phyloP scores from a whole-genome alignment of 176 grass and related monocot genomes.

The Oryza glumipatula region DNA sequence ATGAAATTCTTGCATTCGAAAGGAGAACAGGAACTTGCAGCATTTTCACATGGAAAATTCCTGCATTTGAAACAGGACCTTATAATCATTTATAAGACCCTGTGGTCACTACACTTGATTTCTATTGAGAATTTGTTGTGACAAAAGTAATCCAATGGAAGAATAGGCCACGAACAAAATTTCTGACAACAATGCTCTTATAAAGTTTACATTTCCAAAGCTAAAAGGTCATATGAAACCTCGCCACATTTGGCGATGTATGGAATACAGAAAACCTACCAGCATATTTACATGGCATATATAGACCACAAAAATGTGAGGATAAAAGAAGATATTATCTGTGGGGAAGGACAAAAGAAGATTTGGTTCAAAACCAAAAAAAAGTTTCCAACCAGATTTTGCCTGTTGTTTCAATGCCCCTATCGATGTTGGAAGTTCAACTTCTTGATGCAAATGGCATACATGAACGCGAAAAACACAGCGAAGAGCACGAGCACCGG shows the following conservation, averaged over 20 bases:
- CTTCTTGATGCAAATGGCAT: slow-evolving; percentile 83
- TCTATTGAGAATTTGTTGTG: background rate
- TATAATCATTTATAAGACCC: background rate
- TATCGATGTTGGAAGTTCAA: slow-evolving; percentile 95
- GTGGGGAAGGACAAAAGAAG: slow-evolving; percentile 3
- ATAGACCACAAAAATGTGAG: slow-evolving; percentile 39
- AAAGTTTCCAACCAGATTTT: slow-evolving; percentile 25
- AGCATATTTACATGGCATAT: slow-evolving; percentile 56
- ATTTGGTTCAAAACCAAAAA: slow-evolving; percentile 11
- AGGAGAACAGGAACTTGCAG: background rate
- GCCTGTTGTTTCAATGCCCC: background rate
- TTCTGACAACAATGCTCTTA: slow-evolving; percentile 1
- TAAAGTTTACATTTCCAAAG: slow-evolving; percentile 31
- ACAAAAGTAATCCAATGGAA: background rate
- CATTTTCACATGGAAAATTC: background rate
- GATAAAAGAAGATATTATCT: slow-evolving; percentile 3
- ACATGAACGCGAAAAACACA: slow-evolving; percentile 88
- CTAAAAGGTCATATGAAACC: slow-evolving; percentile 1
- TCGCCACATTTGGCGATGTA: slow-evolving; percentile 25
- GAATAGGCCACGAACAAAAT: slow-evolving; percentile 35
- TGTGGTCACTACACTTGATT: background rate
- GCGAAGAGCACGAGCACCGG: slow-evolving; percentile 70
- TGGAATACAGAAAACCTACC: slow-evolving; percentile 41
- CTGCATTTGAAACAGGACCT: background rate
- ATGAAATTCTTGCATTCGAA: background rate